Conservation (phyloP, 2,329 filamentous ascomycete species). For the Helotiales sp. region DNA sequence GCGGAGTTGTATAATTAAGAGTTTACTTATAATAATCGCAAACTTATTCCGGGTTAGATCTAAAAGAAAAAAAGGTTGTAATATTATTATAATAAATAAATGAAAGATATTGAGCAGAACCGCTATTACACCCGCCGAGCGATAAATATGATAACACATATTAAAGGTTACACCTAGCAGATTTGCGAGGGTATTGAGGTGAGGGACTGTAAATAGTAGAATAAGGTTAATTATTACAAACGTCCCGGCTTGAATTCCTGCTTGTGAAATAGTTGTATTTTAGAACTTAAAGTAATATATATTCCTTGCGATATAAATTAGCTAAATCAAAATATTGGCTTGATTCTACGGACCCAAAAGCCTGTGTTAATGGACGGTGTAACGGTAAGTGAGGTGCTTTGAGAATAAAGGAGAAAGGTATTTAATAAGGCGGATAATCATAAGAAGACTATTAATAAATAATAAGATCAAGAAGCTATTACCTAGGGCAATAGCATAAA, state of each 20-base stretch:
- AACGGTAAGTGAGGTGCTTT: conserved; percentile 7
- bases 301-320: conserved; percentile 26
- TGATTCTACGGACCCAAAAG: conserved; percentile 33
- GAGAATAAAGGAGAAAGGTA: background rate
- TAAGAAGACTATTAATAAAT: background rate
- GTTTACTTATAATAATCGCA: conserved; percentile 26
- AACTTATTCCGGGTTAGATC: conserved; percentile 21
- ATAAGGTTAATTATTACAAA: conserved; percentile 32
- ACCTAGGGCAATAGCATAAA: background rate
- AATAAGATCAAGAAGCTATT: background rate
- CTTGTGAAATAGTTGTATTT: conserved; percentile 18
- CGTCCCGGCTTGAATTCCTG: conserved; percentile 39
- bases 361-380: background rate
- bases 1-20: conserved; percentile 7
- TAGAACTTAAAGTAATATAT: conserved; percentile 22
- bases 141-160: conserved; percentile 28
- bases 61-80: conserved; percentile 10
- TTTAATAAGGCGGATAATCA: background rate
- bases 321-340: conserved; percentile 24
- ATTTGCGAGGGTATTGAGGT: conserved; percentile 35
- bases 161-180: conserved; percentile 33
- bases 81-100: conserved; percentile 22
- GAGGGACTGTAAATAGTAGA: conserved; percentile 28
- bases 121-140: conserved; percentile 25
- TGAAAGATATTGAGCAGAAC: conserved; percentile 30